Conservation (phyloP, 2,329 filamentous ascomycete genomes). For the Fusarium sp. region DNA sequence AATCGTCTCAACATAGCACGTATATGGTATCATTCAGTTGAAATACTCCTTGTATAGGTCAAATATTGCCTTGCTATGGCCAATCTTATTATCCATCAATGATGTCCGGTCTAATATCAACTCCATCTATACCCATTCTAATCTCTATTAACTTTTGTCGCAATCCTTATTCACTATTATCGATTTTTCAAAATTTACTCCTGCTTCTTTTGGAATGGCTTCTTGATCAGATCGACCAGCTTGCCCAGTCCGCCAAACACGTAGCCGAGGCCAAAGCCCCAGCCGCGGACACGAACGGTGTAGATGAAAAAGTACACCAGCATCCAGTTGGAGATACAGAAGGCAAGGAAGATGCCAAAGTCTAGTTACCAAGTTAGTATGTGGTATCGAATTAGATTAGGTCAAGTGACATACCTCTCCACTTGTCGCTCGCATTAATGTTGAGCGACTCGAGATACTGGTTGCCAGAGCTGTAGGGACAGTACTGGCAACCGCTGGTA, state of each 20-base stretch:
- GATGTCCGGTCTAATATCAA: neutral
- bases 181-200: neutral
- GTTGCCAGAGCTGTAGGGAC: slow-evolving; percentile 67
- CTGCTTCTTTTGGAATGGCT: slow-evolving; percentile 35
- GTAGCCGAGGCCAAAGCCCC: slow-evolving; percentile 74
- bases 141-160: neutral
- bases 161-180: neutral
- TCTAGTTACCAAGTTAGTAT: slow-evolving; percentile 41
- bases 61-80: neutral
- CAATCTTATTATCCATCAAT: neutral
- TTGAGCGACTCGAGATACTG: slow-evolving; percentile 73
- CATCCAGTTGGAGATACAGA: slow-evolving; percentile 77
- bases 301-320: slow-evolving; percentile 84
- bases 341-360: slow-evolving; percentile 79
- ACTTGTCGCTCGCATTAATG: slow-evolving; percentile 69
- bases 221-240: slow-evolving; percentile 33
- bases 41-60: neutral
- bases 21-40: neutral
- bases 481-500: slow-evolving; percentile 74
- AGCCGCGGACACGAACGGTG: slow-evolving; percentile 76
- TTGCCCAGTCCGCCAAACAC: slow-evolving; percentile 35
- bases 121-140: slow-evolving; percentile 4
- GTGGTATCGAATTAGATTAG: neutral
- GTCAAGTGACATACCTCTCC: slow-evolving; percentile 54
- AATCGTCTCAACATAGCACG: neutral